phyloP scores from a whole-genome alignment of 768 basidiomycete genomes.

The Exidia glandulosa region DNA sequence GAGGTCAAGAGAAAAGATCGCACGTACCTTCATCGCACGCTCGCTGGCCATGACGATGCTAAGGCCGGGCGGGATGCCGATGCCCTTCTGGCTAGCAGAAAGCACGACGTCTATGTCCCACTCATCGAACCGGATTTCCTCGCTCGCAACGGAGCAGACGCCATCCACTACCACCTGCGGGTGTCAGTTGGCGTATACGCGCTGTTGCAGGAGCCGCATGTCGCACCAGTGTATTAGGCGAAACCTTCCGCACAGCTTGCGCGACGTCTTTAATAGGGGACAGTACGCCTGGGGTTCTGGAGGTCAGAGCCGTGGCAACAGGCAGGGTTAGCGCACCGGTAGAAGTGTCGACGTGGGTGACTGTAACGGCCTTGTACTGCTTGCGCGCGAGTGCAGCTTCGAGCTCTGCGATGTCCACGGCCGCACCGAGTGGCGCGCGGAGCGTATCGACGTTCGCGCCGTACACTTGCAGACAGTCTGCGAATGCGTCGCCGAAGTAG shows the following conservation, averaged over 20 bases:
- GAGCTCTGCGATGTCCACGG: slow-evolving; percentile 48
- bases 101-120: slow-evolving; percentile 90
- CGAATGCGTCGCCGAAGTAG: slow-evolving; percentile 89
- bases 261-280: slow-evolving; percentile 73
- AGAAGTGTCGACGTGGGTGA: slow-evolving; percentile 94
- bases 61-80: slow-evolving; percentile 87
- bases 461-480: slow-evolving; percentile 79
- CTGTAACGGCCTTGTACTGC: slow-evolving; percentile 79
- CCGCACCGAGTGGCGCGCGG: slow-evolving; percentile 72
- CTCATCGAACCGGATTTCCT: slow-evolving; percentile 87
- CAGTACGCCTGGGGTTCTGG: slow-evolving; percentile 50
- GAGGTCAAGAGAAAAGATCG: slow-evolving; percentile 5
- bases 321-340: slow-evolving; percentile 36
- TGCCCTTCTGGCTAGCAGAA: slow-evolving; percentile 83
- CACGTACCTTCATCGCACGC: slow-evolving; percentile 56
- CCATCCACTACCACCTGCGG: slow-evolving; percentile 71
- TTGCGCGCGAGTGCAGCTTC: slow-evolving; percentile 62
- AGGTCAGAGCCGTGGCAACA: background rate
- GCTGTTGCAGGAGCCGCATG: slow-evolving; percentile 6
- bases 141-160: slow-evolving; percentile 94
- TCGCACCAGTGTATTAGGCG: slow-evolving; percentile 72
- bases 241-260: slow-evolving; percentile 57
- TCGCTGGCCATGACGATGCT: slow-evolving; percentile 76
- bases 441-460: slow-evolving; percentile 81
- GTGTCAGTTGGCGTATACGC: slow-evolving; percentile 1